These are phyloP conservation scores for Paecilomyces sp. DNA, from an alignment of 2,329 filamentous ascomycete species.

Conservation along the genomic window DNA sequence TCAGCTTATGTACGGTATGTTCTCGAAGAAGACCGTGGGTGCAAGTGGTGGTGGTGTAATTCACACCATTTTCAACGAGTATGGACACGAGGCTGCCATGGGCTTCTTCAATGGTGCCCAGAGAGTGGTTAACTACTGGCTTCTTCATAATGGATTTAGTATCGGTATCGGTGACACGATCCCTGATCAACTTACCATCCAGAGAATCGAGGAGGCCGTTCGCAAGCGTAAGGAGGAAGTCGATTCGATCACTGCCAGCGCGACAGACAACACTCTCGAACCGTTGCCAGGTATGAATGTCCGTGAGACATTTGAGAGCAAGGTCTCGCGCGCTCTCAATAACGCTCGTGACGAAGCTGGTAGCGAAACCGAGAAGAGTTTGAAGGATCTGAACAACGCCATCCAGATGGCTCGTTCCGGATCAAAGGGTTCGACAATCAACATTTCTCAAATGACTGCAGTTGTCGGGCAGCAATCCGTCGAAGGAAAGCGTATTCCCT, in stretches of 20 bases:
- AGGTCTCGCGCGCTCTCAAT: slow-evolving; percentile 90
- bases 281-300: slow-evolving; percentile 97
- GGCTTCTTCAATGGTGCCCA: slow-evolving; percentile 94
- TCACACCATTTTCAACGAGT: slow-evolving; percentile 93
- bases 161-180: slow-evolving; percentile 98
- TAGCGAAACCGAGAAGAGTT: slow-evolving; percentile 80
- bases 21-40: slow-evolving; percentile 92
- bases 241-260: slow-evolving; percentile 63
- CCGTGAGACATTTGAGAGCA: slow-evolving; percentile 95
- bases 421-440: slow-evolving; percentile 98
- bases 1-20: slow-evolving; percentile 80
- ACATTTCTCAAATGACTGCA: slow-evolving; percentile 99
- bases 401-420: slow-evolving; percentile 94
- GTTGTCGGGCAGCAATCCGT: slow-evolving; percentile 97
- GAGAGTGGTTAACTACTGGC: slow-evolving; percentile 93
- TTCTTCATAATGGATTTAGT: slow-evolving; percentile 91
- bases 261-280: slow-evolving; percentile 82
- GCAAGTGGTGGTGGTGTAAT: slow-evolving; percentile 85
- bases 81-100: slow-evolving; percentile 78
- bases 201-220: slow-evolving; percentile 76
- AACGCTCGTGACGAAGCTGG: slow-evolving; percentile 94
- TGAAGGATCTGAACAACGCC: slow-evolving; percentile 95
- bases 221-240: slow-evolving; percentile 76
- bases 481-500: slow-evolving; percentile 97
- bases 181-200: slow-evolving; percentile 76